Base-by-base conservation (phyloP, 768 basidiomycete genomes). In the Inosperma sp. region DNA sequence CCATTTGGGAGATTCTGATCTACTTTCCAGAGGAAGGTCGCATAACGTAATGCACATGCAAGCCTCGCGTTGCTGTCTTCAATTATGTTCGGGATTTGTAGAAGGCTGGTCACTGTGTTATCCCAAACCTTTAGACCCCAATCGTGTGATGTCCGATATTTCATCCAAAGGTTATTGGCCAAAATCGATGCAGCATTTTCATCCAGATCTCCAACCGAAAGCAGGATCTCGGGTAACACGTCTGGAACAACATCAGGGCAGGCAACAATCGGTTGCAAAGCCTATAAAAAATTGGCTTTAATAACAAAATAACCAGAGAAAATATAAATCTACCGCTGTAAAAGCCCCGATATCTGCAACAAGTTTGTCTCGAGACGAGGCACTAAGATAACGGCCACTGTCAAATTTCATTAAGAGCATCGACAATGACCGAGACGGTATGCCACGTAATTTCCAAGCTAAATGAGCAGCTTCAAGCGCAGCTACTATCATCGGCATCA, bases 81-180 rank as follows among this genome's bases (percentile, higher is more conserved):
- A 13, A 74, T 74, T 72, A 85, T 78, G 36, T 67, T 65, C 5
- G 83, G 80, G 36, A 87, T 73, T 62, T 86, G 84, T 35, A 83
- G 84, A 36, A 92, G 70, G 45, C 83, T 84, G 5, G 85, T 80
- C 36, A 92, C 74, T 1, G 84, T 81, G 58, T 87, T 90, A 62
- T 90, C 87, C 88, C 88, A 91, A 16, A 86, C 84, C 58, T 83
- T 85, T 81, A 81, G 85, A 2, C 79, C 87, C 87, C 88, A 90
- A 57, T 88, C 79, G 12, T 66, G 59, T 0, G 86, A 79, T 13
- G 79, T 80, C 35, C 85, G 81, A 58, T 90, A 90, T 61, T 87
- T 86, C 65, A 87, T 86, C 89, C 89, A 92, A 12, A 92, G 71
- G 39, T 78, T 77, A 57, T 85, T 86, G 0, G 88, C 88, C 17